Base-by-base conservation (phyloP, 345 rosid genomes). In the Pelargonium nanum region DNA sequence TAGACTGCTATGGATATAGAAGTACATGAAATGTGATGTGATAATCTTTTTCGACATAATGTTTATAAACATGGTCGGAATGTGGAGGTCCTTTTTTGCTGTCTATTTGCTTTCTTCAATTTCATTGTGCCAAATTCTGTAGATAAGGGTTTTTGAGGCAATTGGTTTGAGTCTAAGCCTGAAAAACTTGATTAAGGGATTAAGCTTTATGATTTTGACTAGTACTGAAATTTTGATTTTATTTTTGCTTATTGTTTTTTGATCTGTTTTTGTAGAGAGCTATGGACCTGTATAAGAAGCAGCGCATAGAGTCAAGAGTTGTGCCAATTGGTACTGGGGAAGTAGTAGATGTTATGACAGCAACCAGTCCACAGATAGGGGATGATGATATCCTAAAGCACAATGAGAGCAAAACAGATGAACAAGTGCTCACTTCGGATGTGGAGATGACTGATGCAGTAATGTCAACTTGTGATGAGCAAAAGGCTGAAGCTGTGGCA, bases 281-380 rank as follows among this genome's bases (percentile, higher is more conserved):
- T 19, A 75, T 93, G 82, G 79, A 77, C 62, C 77, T 81, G 13
- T 93, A 89, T 78, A 93, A 78, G 83, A 87, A 78, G 74, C 87
- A 85, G 67, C 74, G 82, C 68, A 68, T 75, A 51, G 83, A 77
- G 59, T 58, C 72, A 12, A 70, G 75, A 56, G 78, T 82, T 56
- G 58, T 77, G 54, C 68, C 70, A 26, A 61, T 61, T 60, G 22
- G 63, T 45, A 66, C 64, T 51, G 61, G 68, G 26, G 65, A 74
- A 19, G 65, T 24, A 32, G 34, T 67, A 57, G 78, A 77, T 67
- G 53, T 63, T 21, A 56, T 72, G 65, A 65, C 76, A 53, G 44
- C 70, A 10, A 58, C 80, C 30, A 57, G 65, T 59, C 52, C 24
- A 17, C 75, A 52, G 63, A 65, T 62, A 34, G 63, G 62, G 65